Evolutionary conservation across 2,329 filamentous ascomycete genomes (phyloP).

Genomic region (Hymenoscyphus salicellus): DNA sequence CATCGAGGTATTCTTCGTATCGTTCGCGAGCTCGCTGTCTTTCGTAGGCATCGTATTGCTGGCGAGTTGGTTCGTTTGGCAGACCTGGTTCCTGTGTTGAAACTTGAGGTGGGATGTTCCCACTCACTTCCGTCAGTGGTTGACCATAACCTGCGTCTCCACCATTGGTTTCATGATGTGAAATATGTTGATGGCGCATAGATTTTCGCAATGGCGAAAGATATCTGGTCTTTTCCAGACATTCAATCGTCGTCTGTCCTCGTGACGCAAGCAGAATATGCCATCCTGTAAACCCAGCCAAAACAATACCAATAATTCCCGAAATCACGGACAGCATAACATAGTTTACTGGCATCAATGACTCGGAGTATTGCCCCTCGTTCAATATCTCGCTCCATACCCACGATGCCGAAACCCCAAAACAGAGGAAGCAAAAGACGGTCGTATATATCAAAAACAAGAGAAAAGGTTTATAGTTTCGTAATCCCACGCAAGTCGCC

Average conservation of each 20-base stretch:
- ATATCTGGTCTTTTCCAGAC: slow-evolving; percentile 92
- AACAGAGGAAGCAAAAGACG: slow-evolving; percentile 78
- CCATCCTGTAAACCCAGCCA: slow-evolving; percentile 87
- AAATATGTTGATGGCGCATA: slow-evolving; percentile 60
- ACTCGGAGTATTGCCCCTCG: slow-evolving; percentile 68
- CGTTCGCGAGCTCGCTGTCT: slow-evolving; percentile 61
- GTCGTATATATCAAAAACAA: slow-evolving; percentile 89
- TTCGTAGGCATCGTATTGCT: slow-evolving; percentile 53
- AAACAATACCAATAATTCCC: slow-evolving; percentile 86
- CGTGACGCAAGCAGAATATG: slow-evolving; percentile 77
- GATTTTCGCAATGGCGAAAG: slow-evolving; percentile 73
- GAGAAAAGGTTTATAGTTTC: slow-evolving; percentile 93
- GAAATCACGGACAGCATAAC: slow-evolving; percentile 82
- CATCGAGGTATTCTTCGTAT: slow-evolving; percentile 81
- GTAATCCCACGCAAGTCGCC: slow-evolving; percentile 87
- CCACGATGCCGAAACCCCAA: slow-evolving; percentile 75
- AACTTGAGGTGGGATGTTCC: slow-evolving; percentile 18
- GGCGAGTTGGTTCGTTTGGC: slow-evolving; percentile 19
- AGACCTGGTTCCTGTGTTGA: slow-evolving; percentile 17
- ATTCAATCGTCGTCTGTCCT: slow-evolving; percentile 93
- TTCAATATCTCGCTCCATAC: slow-evolving; percentile 78
- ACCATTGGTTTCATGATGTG: slow-evolving; percentile 48
- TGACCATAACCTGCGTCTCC: slow-evolving; percentile 58
- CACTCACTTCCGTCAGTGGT: slow-evolving; percentile 67
- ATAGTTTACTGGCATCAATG: slow-evolving; percentile 82